Base-by-base conservation (phyloP, 1,284 basidiomycete genomes). In the Laetiporus sulphureus region DNA sequence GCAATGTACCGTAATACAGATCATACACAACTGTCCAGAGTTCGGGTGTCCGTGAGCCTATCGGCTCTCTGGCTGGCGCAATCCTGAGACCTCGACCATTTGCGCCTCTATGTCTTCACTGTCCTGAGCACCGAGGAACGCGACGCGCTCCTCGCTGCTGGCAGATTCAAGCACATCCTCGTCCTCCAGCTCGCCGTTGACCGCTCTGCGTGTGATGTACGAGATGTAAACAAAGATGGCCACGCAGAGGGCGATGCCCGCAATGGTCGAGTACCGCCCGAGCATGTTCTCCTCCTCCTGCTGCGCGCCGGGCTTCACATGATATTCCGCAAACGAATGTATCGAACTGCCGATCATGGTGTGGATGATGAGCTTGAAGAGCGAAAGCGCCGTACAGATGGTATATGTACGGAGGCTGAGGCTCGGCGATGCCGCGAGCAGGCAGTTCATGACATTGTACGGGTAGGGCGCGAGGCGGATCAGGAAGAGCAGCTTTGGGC, bases 391-490 rank as follows among this genome's bases (percentile, higher is more conserved):
- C 6, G 89, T 92, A 66, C 87, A 91, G 36, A 75, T 56, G 21
- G 79, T 75, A 64, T 91, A 92, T 8, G 87, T 91, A 48, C 72
- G 72, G 52, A 91, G 69, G 8, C 79, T 83, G 50, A 92, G 74
- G n/a, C 81, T 79, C n/a, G 83, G 81, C 11, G 86, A 80, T n/a
- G 86, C 85, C 2, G 89, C 89, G 25, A 92, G 75, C 32, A 92
- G 75, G 53, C 84, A 88, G 66, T 92, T 92, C 81, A 92, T 88
- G 56, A 92, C 82, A 63, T 92, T 92, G 69, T 85, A 87, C 0
- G 84, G 85, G 57, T 88, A 88, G 4, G 85, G 85, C 15, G 86
- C 89, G 37, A 92, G 72, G 40, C 89, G 84, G 52, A 92, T 84
- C 49, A 92, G 77, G 68, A 92, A 91, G 37, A 92, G 77, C 5